Conservation (phyloP, 495 filamentous ascomycete species). For the Glutinoglossum americanum region DNA sequence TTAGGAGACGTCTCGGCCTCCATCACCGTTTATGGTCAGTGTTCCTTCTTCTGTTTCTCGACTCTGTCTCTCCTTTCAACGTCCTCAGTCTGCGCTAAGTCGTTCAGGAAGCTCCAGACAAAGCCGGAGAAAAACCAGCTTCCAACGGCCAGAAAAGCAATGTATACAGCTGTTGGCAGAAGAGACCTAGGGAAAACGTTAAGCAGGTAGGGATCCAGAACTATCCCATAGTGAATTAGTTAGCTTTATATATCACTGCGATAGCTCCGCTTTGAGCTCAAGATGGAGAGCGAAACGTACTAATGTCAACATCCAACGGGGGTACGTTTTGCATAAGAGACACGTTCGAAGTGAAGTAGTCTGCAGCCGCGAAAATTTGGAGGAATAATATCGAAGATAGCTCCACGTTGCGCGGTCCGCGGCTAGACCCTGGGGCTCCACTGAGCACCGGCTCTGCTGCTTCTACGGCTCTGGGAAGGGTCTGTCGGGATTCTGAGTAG, state of each 20-base stretch:
- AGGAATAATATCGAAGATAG: conserved; percentile 50
- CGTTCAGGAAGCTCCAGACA: conserved; percentile 4
- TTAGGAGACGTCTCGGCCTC: not conserved
- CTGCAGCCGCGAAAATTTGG: conserved; percentile 51
- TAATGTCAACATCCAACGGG: conserved; percentile 59
- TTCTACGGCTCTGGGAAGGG: conserved; percentile 2
- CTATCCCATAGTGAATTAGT: conserved; percentile 10
- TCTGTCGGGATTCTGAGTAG: conserved; percentile 34
- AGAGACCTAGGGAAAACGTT: conserved; percentile 22
- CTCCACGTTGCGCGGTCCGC: not conserved
- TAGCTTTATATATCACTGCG: not conserved
- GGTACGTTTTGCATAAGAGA: conserved; percentile 58
- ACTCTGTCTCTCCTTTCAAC: not conserved
- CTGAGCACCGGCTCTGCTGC: not conserved
- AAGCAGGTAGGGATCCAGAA: conserved; percentile 59
- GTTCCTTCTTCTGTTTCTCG: not conserved
- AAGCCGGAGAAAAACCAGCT: conserved; percentile 17
- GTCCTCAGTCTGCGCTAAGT: not conserved
- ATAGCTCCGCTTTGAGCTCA: not conserved
- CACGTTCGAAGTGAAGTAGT: conserved; percentile 55
- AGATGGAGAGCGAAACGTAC: conserved; percentile 12
- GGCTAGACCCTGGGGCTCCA: not conserved
- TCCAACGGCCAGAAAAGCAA: conserved; percentile 13
- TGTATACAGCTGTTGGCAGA: conserved; percentile 17
- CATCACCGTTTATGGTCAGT: not conserved